Conservation (phyloP, 106 monocot species). For the Platanthera zijinensis region DNA sequence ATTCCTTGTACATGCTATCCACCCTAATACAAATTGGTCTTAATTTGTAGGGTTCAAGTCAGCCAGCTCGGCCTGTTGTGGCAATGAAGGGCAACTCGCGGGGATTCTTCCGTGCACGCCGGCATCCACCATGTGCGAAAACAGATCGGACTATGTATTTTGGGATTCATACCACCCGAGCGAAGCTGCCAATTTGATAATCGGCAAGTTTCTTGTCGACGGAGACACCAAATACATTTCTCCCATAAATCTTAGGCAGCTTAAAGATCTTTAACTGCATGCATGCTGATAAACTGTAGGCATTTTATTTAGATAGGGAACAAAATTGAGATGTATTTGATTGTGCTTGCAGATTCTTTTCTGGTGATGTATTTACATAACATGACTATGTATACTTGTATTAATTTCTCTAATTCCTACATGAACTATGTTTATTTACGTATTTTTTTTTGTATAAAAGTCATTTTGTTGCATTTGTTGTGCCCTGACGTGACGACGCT, state of each 20-base stretch:
- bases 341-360: too few species aligned
- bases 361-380: too few species aligned
- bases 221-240: slow-evolving; percentile 67
- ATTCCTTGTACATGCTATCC: too few species aligned
- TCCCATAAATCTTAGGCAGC: slow-evolving; percentile 59
- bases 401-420: too few species aligned
- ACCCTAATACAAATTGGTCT: not conserved
- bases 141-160: slow-evolving; percentile 52
- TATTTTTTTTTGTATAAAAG: too few species aligned
- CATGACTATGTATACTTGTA: too few species aligned
- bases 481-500: too few species aligned
- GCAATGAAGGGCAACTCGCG: slow-evolving; percentile 56
- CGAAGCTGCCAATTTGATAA: slow-evolving; percentile 67
- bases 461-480: too few species aligned
- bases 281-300: too few species aligned
- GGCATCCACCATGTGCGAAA: slow-evolving; percentile 45
- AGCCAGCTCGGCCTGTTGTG: slow-evolving; percentile 64
- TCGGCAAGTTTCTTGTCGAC: slow-evolving; percentile 56
- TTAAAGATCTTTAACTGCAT: slow-evolving; percentile 13
- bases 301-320: too few species aligned
- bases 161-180: slow-evolving; percentile 96
- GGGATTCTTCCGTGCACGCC: slow-evolving; percentile 82
- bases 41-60: slow-evolving; percentile 47
- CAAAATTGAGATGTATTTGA: too few species aligned
- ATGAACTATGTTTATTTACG: too few species aligned